Evolutionary conservation across 495 filamentous ascomycete genomes (phyloP).

Genomic region (Corynascus novoguineensis): DNA sequence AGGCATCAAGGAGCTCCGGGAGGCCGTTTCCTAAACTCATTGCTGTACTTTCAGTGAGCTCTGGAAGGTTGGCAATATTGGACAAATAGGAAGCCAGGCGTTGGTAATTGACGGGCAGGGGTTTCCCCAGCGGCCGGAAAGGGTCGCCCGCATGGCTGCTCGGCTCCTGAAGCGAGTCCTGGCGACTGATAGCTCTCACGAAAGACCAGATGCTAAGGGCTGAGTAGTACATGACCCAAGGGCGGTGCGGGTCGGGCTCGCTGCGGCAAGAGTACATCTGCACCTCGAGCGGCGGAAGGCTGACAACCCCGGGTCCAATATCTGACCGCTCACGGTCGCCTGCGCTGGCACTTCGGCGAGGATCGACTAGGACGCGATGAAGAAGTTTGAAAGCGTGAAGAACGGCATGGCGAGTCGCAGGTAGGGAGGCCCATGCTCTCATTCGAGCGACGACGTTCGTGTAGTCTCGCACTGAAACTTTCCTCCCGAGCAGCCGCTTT

Average conservation of each 20-base stretch:
- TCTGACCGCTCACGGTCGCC: conserved; percentile 29
- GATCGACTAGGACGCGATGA: conserved; percentile 64
- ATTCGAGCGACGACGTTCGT: conserved; percentile 72
- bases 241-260: conserved; percentile 83
- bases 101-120: conserved; percentile 26
- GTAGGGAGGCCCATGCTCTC: conserved; percentile 76
- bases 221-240: conserved; percentile 95
- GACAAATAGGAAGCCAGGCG: conserved; percentile 40
- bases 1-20: conserved; percentile 39
- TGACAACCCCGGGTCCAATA: conserved; percentile 16
- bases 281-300: conserved; percentile 30
- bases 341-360: conserved; percentile 29
- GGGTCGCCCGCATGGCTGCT: conserved; percentile 6
- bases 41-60: conserved; percentile 34
- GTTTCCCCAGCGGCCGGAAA: conserved; percentile 20
- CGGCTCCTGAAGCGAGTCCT: conserved; percentile 24
- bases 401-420: conserved; percentile 79
- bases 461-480: conserved; percentile 76
- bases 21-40: conserved; percentile 37
- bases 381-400: conserved; percentile 89
- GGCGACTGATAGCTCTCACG: conserved; percentile 74
- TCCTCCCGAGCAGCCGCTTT: conserved; percentile 73
- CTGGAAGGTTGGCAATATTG: conserved; percentile 32
- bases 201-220: conserved; percentile 90
- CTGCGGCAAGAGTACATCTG: conserved; percentile 69